Percentiles rank a stretch among this genome's conserved stretches.
Evolutionary conservation across 208 protist genomes (phyloP).

Genomic region (Leishmania martiniquensis): DNA sequence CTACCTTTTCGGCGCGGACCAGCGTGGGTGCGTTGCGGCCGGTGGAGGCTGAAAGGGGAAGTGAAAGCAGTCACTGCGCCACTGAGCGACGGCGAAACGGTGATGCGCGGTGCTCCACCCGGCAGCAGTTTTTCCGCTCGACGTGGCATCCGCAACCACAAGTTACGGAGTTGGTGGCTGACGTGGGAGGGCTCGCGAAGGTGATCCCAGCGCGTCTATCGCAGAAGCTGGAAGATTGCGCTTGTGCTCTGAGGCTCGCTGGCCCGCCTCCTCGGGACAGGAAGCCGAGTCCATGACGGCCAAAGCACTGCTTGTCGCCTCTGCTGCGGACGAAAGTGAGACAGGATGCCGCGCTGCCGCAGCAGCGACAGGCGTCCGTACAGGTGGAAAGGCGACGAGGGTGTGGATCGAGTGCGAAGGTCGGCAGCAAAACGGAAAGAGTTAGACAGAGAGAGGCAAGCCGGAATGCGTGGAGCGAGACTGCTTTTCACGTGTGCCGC

Average conservation of each 20-base stretch:
- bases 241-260: neutral
- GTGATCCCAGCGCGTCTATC: neutral
- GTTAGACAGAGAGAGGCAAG: neutral
- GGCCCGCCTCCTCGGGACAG: neutral
- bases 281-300: neutral
- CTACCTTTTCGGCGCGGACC: neutral
- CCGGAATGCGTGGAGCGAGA: neutral
- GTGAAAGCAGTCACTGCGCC: constrained; percentile 24
- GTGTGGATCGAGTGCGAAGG: neutral
- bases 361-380: no score
- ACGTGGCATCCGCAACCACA: neutral
- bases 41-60: constrained; percentile 1
- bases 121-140: no score
- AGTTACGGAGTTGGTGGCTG: neutral
- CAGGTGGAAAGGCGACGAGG: neutral
- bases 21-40: neutral
- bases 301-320: neutral
- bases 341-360: neutral
- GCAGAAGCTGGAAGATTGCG: constrained; percentile 8
- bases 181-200: neutral
- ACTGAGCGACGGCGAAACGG: constrained; percentile 21
- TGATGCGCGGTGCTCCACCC: constrained; percentile 2
- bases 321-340: neutral
- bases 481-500: neutral
- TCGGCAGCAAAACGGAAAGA: neutral